A percentile compares a stretch with the other conserved stretches of the same genome.
phyloP scores from a whole-genome alignment of 768 basidiomycete genomes.

The Hysterangium stoloniferum region DNA sequence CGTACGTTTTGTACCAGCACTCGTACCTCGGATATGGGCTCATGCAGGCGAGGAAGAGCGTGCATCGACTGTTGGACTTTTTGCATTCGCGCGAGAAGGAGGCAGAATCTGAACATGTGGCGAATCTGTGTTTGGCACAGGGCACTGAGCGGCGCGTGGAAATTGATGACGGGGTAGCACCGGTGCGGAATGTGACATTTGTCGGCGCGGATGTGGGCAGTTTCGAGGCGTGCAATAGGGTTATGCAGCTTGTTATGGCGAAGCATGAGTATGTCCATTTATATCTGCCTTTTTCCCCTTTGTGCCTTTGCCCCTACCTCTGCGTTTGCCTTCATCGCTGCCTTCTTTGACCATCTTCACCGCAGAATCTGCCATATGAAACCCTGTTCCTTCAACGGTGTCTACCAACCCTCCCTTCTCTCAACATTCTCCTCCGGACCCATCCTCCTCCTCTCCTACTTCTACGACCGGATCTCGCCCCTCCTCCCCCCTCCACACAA shows the following conservation, averaged over 20 bases:
- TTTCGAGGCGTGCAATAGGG: conserved; percentile 77
- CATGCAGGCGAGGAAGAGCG: conserved; percentile 77
- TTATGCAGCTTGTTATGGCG: conserved; percentile 85
- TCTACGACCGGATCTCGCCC: conserved; percentile 88
- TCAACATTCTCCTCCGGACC: conserved; percentile 84
- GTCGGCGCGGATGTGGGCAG: conserved; percentile 71
- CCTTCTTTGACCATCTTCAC: too few species aligned
- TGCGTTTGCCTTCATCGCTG: neutral
- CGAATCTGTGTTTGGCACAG: conserved; percentile 77
- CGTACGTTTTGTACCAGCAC: conserved; percentile 85
- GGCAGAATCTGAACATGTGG: conserved; percentile 32
- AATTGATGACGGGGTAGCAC: conserved; percentile 34
- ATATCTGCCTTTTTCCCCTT: neutral
- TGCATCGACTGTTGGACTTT: conserved; percentile 89
- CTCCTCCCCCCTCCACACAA: too few species aligned
- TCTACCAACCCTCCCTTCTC: conserved; percentile 94
- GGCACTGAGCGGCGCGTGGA: conserved; percentile 57
- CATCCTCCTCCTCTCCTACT: conserved; percentile 92
- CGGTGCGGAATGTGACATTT: conserved; percentile 70
- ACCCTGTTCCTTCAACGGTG: conserved; percentile 95
- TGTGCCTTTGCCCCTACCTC: neutral
- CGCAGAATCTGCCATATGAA: conserved; percentile 79
- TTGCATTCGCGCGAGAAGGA: conserved; percentile 40
- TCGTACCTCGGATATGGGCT: conserved; percentile 96
- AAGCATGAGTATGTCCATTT: conserved; percentile 83